Percentiles rank a stretch among this genome's conserved stretches.
Conservation (phyloP, 2,329 filamentous ascomycete genomes). For the Fusarium chaquense region DNA sequence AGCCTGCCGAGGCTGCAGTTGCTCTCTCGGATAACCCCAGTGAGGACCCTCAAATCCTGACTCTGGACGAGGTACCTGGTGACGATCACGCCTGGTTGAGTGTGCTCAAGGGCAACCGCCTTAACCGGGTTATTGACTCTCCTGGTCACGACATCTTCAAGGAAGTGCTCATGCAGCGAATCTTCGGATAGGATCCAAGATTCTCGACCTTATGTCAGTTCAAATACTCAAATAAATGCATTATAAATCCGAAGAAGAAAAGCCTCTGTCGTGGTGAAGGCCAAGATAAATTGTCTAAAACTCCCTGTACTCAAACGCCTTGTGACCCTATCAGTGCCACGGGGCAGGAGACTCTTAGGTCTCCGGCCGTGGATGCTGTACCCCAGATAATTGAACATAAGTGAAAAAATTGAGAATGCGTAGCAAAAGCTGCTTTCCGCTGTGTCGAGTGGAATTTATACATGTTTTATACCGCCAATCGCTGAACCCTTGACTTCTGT, state of each 20-base stretch:
- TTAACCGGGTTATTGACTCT: conserved; percentile 77
- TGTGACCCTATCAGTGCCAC: conserved; percentile 36
- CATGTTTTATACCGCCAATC: conserved; percentile 87
- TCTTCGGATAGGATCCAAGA: conserved; percentile 64
- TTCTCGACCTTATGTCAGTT: conserved; percentile 32
- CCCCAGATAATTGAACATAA: conserved; percentile 36
- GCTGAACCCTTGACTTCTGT: conserved; percentile 85
- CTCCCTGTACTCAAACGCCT: conserved; percentile 48
- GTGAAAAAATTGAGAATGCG: conserved; percentile 6
- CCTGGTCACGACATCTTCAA: conserved; percentile 78
- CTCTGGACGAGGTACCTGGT: conserved; percentile 68
- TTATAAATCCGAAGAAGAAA: conserved; percentile 20
- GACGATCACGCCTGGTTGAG: conserved; percentile 85
- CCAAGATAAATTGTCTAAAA: conserved; percentile 46
- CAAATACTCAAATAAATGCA: conserved; percentile 27
- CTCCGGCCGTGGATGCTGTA: conserved; percentile 33
- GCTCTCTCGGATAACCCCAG: conserved; percentile 57
- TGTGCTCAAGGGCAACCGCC: conserved; percentile 78
- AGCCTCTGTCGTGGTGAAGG: conserved; percentile 37
- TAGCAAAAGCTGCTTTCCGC: conserved; percentile 3
- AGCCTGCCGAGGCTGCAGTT: conserved; percentile 60
- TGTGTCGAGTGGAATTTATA: conserved; percentile 49
- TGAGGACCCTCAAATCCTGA: conserved; percentile 56
- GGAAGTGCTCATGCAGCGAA: conserved; percentile 70
- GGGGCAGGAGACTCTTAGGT: conserved; percentile 13